Evolutionary conservation across 345 rosid species (phyloP).

Genomic region (Boechera divaricarpa): DNA sequence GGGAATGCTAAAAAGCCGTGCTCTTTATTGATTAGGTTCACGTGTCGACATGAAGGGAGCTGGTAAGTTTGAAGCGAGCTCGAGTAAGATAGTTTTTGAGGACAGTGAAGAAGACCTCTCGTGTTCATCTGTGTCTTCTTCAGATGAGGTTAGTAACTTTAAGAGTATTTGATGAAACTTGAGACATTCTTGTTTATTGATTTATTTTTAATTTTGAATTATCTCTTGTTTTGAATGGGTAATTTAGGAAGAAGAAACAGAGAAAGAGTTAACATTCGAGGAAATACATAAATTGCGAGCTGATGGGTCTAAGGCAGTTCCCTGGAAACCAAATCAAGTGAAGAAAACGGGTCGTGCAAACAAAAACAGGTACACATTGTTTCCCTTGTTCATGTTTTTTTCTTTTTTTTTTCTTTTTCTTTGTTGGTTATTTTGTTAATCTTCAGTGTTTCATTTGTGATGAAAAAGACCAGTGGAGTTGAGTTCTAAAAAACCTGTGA

Average conservation of each 20-base stretch:
- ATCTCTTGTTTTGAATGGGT: not conserved
- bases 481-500: conserved; percentile 79
- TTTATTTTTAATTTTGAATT: not conserved
- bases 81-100: conserved; percentile 41
- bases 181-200: not conserved
- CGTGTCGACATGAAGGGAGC: conserved; percentile 29
- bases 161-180: not conserved
- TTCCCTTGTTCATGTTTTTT: not conserved
- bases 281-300: conserved; percentile 74
- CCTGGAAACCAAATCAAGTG: conserved; percentile 45
- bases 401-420: not conserved
- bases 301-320: conserved; percentile 66
- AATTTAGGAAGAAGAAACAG: conserved; percentile 63
- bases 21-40: conserved; percentile 8
- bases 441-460: conserved; percentile 20
- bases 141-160: conserved; percentile 41
- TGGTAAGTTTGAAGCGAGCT: conserved; percentile 37
- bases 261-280: conserved; percentile 77
- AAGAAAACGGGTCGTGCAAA: conserved; percentile 64
- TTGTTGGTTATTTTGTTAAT: conserved; percentile 15
- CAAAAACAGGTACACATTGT: conserved; percentile 64
- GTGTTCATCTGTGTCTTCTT: conserved; percentile 39
- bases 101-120: conserved; percentile 39
- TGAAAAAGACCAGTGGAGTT: conserved; percentile 70
- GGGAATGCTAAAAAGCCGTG: conserved; percentile 2